Evolutionary conservation across 179 eudicot species (phyloP).

Genomic region (Corrigiola litoralis): DNA sequence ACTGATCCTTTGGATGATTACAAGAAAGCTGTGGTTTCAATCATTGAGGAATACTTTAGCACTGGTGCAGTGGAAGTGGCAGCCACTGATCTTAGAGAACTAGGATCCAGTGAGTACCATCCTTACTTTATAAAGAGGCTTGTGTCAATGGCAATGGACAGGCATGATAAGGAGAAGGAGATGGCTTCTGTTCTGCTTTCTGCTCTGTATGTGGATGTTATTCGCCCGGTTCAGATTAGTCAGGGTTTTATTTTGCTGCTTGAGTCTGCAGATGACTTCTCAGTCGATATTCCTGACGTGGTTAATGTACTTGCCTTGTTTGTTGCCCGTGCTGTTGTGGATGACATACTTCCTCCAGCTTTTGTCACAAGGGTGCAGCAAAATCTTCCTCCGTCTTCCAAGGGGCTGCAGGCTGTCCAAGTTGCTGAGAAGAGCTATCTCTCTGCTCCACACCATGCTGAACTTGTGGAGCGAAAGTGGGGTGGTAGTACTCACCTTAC

Average conservation of each 20-base stretch:
- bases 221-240: constrained; percentile 72
- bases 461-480: constrained; percentile 88
- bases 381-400: constrained; percentile 52
- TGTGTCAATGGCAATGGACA: constrained; percentile 91
- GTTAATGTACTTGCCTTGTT: constrained; percentile 82
- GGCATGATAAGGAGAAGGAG: constrained; percentile 97
- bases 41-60: constrained; percentile 87
- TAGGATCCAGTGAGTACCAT: constrained; percentile 78
- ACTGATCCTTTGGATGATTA: constrained; percentile 89
- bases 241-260: constrained; percentile 88
- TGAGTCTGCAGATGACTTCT: constrained; percentile 88
- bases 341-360: constrained; percentile 92
- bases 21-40: constrained; percentile 84
- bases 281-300: constrained; percentile 83
- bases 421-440: constrained; percentile 94
- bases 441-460: constrained; percentile 99
- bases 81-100: constrained; percentile 73
- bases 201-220: constrained; percentile 80
- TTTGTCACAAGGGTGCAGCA: constrained; percentile 68
- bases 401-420: constrained; percentile 70
- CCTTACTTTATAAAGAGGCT: constrained; percentile 92
- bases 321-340: constrained; percentile 92
- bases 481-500: constrained; percentile 88
- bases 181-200: constrained; percentile 97
- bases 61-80: constrained; percentile 77